Evolutionary conservation across 768 basidiomycete species (phyloP).

Genomic region (Psilocybe azurescens): DNA sequence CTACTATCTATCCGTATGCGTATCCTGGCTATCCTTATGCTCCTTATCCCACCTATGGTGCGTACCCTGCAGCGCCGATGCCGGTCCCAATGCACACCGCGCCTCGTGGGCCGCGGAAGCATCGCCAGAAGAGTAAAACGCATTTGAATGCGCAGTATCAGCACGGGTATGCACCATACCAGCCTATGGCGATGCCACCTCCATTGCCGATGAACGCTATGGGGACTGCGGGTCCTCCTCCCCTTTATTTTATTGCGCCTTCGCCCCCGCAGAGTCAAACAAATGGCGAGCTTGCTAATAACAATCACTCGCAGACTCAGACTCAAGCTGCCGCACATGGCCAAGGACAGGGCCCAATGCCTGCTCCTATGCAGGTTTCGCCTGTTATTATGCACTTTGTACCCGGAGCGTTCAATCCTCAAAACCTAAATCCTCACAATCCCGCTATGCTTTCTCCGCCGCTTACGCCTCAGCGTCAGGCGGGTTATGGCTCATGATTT

Average conservation of each 20-base stretch:
- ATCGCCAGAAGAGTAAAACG: slow-evolving; percentile 19
- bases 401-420: slow-evolving; percentile 17
- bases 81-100: slow-evolving; percentile 14
- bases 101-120: slow-evolving; percentile 23
- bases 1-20: slow-evolving; percentile 26
- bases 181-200: slow-evolving; percentile 30
- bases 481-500: slow-evolving; percentile 5
- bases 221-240: slow-evolving; percentile 11
- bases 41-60: slow-evolving; percentile 18
- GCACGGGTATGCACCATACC: slow-evolving; percentile 25
- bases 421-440: slow-evolving; percentile 6
- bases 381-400: slow-evolving; percentile 25
- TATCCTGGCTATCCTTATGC: slow-evolving; percentile 27
- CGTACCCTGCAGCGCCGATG: slow-evolving; percentile 15
- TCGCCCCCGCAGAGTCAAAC: slow-evolving; percentile 28
- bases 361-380: slow-evolving; percentile 17
- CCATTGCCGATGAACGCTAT: slow-evolving; percentile 9
- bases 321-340: slow-evolving; percentile 2
- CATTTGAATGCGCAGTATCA: slow-evolving; percentile 13
- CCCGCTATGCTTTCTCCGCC: slow-evolving; percentile 27
- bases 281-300: slow-evolving; percentile 12
- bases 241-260: slow-evolving; percentile 27
- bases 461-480: slow-evolving; percentile 25
- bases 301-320: not conserved
- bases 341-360: slow-evolving; percentile 5